Base-by-base conservation (phyloP, 768 basidiomycete species). In the Suillus bovinus region DNA sequence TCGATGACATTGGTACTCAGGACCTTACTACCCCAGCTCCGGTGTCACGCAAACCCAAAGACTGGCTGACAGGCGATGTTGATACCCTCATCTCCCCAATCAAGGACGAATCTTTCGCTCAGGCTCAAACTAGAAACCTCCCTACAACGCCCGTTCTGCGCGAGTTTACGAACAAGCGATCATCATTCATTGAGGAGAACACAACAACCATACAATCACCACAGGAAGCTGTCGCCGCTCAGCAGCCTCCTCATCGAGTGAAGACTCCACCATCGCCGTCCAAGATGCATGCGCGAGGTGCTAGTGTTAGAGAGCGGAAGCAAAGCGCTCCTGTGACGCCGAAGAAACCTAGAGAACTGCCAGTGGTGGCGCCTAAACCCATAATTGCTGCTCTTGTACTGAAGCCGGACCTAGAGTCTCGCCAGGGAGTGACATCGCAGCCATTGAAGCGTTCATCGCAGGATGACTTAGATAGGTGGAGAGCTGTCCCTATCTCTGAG, bases 51-150 rank as follows among this genome's bases (percentile, higher is more conserved):
- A 76, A 71, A 70, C 78, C 74, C 53, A 79, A 76, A 65, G 90
- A 93, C 69, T 91, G 91, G 91, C 75, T 94, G 38, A 91, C 92
- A 20, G 91, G 91, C 10, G 82, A 83, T 59, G 83, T 86, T 61
- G 79, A 82, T 49, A 76, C 80, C n/a, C 49, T 63, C 7, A 33
- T 50, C 36, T 67, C 67, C 13, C 63, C 67, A 24, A 44, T 39
- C n/a, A 70, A 68, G 64, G 71, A 66, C 6, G 63, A 56, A 58
- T 62, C 42, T 38, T 24, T 60, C 27, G 58, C 64, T 27, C 64
- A 67, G n/a, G 47, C 55, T 27, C 55, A 56, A 39, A 24, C 39
- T 39, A 61, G 34, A 34, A 62, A 71, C 29, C 53, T 33, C 42
- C 60, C 71, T 42, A 75, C 78, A 52, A 72, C 78, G 24, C 83